Conservation (phyloP, 345 rosid genomes). For the Garcia nutans region DNA sequence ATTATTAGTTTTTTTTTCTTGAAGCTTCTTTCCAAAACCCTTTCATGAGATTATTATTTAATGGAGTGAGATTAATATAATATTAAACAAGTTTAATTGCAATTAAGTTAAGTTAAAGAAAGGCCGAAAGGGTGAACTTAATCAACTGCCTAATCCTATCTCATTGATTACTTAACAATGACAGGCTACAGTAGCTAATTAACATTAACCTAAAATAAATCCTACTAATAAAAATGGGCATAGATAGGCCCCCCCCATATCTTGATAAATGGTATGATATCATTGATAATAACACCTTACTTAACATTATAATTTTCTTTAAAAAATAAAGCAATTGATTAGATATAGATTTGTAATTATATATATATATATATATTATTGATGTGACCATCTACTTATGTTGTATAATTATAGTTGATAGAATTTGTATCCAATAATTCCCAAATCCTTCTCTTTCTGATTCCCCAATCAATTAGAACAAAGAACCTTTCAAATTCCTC, state of each 20-base stretch:
- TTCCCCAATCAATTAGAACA: constrained; percentile 7
- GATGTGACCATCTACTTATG: constrained; percentile 14
- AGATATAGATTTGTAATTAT: neutral
- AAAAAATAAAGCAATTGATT: neutral
- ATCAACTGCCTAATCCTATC: neutral
- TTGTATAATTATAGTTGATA: neutral
- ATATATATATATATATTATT: neutral
- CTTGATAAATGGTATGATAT: neutral
- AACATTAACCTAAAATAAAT: neutral
- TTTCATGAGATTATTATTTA: too few species aligned
- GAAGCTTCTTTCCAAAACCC: too few species aligned
- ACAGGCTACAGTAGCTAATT: neutral
- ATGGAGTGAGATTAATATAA: too few species aligned
- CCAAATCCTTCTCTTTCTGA: neutral
- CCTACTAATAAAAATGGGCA: neutral
- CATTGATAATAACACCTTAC: constrained; percentile 10
- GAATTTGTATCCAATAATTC: neutral
- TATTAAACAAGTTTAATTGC: too few species aligned
- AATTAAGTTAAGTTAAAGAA: neutral
- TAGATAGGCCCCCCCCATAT: neutral
- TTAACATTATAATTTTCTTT: neutral
- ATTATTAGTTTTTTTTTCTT: too few species aligned
- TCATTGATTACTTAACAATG: neutral
- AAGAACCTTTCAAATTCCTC: neutral
- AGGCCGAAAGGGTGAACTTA: neutral